phyloP scores from a whole-genome alignment of 2,329 filamentous ascomycete species.

The Colletotrichum salicis region DNA sequence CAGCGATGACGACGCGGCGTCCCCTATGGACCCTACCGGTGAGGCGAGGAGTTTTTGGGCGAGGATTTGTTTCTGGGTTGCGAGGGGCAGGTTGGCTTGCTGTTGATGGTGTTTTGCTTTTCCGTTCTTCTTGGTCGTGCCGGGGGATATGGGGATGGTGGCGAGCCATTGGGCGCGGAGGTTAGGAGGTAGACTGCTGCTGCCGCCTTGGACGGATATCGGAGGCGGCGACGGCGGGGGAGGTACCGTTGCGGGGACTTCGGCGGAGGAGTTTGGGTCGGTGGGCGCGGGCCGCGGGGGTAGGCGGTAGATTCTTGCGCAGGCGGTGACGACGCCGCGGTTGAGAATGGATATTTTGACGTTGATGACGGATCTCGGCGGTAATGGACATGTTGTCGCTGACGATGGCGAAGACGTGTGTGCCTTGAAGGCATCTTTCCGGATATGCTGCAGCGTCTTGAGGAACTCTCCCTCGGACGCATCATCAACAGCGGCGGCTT shows the following conservation, averaged over 20 bases:
- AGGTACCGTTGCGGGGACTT: slow-evolving; percentile 59
- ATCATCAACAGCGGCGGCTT: slow-evolving; percentile 31
- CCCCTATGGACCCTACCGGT: slow-evolving; percentile 36
- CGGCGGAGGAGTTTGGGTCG: slow-evolving; percentile 47
- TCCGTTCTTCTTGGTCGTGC: slow-evolving; percentile 28
- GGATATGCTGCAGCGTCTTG: slow-evolving; percentile 27
- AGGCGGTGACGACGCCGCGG: slow-evolving; percentile 76
- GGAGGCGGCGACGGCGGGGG: slow-evolving; percentile 32
- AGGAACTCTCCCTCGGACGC: slow-evolving; percentile 17
- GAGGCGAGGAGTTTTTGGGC: slow-evolving; percentile 60
- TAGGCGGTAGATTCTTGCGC: slow-evolving; percentile 88
- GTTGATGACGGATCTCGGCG: slow-evolving; percentile 60
- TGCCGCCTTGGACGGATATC: slow-evolving; percentile 11
- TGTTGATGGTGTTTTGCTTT: slow-evolving; percentile 43
- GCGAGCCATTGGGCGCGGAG: slow-evolving; percentile 79
- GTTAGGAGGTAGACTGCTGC: slow-evolving; percentile 50
- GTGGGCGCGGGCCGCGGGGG: slow-evolving; percentile 56
- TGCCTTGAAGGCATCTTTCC: slow-evolving; percentile 44
- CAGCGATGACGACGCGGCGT: slow-evolving; percentile 20
- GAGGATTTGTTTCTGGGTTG: slow-evolving; percentile 55
- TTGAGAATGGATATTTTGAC: slow-evolving; percentile 74
- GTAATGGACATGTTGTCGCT: slow-evolving; percentile 40
- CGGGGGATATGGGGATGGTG: slow-evolving; percentile 50
- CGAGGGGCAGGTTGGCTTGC: slow-evolving; percentile 42
- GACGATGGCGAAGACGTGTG: slow-evolving; percentile 39